Percentiles rank a stretch among this genome's conserved stretches.
Conservation (phyloP, 2,329 filamentous ascomycete species). For the Pseudodiploospora longispora region DNA sequence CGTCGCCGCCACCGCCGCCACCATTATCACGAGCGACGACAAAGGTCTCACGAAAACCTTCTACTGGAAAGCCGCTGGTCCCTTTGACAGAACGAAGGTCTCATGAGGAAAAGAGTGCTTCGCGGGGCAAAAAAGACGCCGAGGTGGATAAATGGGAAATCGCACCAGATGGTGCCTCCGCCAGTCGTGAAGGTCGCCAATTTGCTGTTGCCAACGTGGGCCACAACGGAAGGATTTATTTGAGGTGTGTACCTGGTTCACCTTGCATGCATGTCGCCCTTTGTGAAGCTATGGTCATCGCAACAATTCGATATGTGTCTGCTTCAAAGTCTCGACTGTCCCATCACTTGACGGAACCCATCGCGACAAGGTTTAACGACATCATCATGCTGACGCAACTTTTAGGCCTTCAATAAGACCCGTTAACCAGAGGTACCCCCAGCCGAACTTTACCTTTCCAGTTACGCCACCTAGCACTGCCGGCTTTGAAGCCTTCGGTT, state of each 20-base stretch:
- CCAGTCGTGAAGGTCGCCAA: slow-evolving; percentile 57
- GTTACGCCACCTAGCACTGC: slow-evolving; percentile 53
- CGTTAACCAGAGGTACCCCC: slow-evolving; percentile 52
- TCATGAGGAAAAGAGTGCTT: slow-evolving; percentile 30
- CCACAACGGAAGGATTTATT: slow-evolving; percentile 73
- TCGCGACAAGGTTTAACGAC: no score
- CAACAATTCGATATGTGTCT: no score
- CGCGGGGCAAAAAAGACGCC: slow-evolving; percentile 39
- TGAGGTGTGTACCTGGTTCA: slow-evolving; percentile 50
- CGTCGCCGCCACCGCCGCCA: slow-evolving; percentile 1
- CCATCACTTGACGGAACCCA: no score
- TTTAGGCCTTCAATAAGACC: slow-evolving; percentile 53
- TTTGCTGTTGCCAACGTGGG: slow-evolving; percentile 78
- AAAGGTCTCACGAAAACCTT: slow-evolving; percentile 10
- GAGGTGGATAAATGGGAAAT: slow-evolving; percentile 50
- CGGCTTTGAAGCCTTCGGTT: slow-evolving; percentile 40
- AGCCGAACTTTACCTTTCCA: slow-evolving; percentile 53
- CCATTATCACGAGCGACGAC: slow-evolving; percentile 2
- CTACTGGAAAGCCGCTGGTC: slow-evolving; percentile 30
- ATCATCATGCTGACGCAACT: slow-evolving; percentile 12
- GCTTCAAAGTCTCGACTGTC: no score
- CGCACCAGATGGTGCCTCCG: slow-evolving; percentile 52
- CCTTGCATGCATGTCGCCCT: neutral
- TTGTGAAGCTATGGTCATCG: neutral
- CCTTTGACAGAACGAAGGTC: slow-evolving; percentile 39